Evolutionary conservation across 2,329 filamentous ascomycete genomes (phyloP).

Genomic region (Trichophyton schoenleinii): DNA sequence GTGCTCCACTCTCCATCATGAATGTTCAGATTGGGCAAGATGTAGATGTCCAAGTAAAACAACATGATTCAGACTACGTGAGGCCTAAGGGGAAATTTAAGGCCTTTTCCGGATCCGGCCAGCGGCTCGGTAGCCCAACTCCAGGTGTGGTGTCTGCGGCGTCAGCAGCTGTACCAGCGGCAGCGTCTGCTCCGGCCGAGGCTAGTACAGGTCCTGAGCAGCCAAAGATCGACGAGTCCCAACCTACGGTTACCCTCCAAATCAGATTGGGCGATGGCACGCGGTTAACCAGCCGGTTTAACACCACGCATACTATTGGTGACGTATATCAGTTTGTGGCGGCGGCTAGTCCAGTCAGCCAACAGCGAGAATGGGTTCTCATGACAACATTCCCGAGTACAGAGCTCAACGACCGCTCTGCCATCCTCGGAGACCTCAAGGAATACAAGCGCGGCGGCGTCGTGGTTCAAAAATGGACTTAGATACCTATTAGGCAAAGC

Average conservation of each 20-base stretch:
- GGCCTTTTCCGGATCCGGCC: conserved; percentile 48
- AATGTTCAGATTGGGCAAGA: conserved; percentile 51
- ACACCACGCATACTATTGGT: conserved; percentile 52
- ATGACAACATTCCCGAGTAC: conserved; percentile 56
- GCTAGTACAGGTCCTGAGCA: conserved; percentile 14
- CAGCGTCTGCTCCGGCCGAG: conserved; percentile 16
- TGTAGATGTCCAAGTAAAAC: conserved; percentile 52
- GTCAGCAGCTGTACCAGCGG: conserved; percentile 23
- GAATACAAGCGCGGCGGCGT: conserved; percentile 41
- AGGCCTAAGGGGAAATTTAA: conserved; percentile 52
- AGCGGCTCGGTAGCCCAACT: conserved; percentile 51
- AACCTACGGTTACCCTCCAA: conserved; percentile 47
- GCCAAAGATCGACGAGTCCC: conserved; percentile 44
- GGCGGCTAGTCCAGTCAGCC: conserved; percentile 39
- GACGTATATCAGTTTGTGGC: conserved; percentile 52
- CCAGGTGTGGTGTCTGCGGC: conserved; percentile 37
- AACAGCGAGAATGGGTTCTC: conserved; percentile 43
- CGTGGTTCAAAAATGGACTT: conserved; percentile 38
- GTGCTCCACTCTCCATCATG: conserved; percentile 50
- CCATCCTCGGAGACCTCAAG: conserved; percentile 33
- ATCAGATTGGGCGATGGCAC: conserved; percentile 53
- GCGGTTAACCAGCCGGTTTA: conserved; percentile 49
- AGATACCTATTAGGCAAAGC: neutral
- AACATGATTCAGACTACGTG: conserved; percentile 52
- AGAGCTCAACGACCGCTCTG: conserved; percentile 45